Evolutionary conservation across 2,329 filamentous ascomycete genomes (phyloP).

Genomic region (Dothidotthia symphoricarpi): DNA sequence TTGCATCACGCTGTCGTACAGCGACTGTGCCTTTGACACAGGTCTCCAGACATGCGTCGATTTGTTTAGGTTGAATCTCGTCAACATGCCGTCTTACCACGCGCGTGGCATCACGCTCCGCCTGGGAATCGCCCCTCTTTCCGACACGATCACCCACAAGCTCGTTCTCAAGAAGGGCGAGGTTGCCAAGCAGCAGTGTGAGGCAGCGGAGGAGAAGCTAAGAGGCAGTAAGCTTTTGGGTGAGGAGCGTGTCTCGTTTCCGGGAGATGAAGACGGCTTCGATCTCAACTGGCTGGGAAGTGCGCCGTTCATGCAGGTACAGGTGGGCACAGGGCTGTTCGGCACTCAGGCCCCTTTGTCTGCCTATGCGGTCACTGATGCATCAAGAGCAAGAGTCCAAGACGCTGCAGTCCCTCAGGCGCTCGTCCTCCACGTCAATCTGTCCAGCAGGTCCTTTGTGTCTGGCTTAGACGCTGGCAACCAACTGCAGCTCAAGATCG

Average conservation of each 20-base stretch:
- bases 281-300: conserved; percentile 31
- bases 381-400: not conserved
- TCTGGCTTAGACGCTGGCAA: conserved; percentile 15
- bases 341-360: not conserved
- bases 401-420: conserved; percentile 15
- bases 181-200: conserved; percentile 17
- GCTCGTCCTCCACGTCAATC: conserved; percentile 32
- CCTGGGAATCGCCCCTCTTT: conserved; percentile 27
- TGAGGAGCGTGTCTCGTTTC: conserved; percentile 28
- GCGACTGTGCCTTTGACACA: too few species aligned
- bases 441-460: conserved; percentile 34
- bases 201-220: conserved; percentile 22
- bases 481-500: conserved; percentile 45
- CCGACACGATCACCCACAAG: conserved; percentile 24
- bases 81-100: conserved; percentile 35
- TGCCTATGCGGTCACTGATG: not conserved
- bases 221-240: conserved; percentile 17
- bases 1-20: too few species aligned
- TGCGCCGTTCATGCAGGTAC: conserved; percentile 36
- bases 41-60: too few species aligned
- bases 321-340: conserved; percentile 10
- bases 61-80: not conserved
- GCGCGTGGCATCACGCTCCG: conserved; percentile 25
- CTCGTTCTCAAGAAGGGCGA: conserved; percentile 24
- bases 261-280: conserved; percentile 21